Evolutionary conservation across 306 rosid genomes (phyloP), one percentile per base, ranked within the genome.

Genomic region (Clitoria ternatea): DNA sequence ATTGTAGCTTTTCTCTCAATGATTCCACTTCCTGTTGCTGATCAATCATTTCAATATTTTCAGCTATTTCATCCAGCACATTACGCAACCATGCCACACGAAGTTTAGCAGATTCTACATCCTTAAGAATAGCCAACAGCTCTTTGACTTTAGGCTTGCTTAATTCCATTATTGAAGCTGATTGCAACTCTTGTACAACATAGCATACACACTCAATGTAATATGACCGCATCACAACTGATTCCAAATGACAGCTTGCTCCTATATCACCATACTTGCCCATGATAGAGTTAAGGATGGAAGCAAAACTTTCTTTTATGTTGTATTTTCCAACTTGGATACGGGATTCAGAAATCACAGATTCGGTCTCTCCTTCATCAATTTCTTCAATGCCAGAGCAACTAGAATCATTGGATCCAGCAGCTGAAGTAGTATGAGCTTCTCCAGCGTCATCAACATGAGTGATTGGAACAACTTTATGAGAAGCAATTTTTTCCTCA

Each of bases 181-280:
- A 74, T 24, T 87, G 85, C 65, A 93, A 66, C 79, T 90, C 96
- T 82, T 87, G 92, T 45, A 93, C 82, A 55, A 90, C 89, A 59
- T 76, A 84, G 78, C 98, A 93, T 3, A 93, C 92, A 12, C 97
- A 87, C 65, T 88, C 93, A 0, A 93, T 45, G 78, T 90, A 88
- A 70, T 88, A 90, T 7, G 98, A 88, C 18, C 97, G 91, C 83
- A 93, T 82, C 18, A 78, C 88, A 14, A 72, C 19, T 11, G 98
- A 93, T 80, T 93, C 97, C 69, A 93, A 75, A 24, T 84, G 82
- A 64, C 97, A 85, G 66, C 72, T 79, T 22, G 84, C 88, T 27
- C 93, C 97, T 42, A 93, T 85, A 52, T 93, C 98, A 6, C 97
- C 97, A 9, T 88, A 84, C 67, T 85, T 93, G 49, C 87, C 85